Conservation (phyloP, 371 early-diverging fungal species). For the Mucor piriformis region DNA sequence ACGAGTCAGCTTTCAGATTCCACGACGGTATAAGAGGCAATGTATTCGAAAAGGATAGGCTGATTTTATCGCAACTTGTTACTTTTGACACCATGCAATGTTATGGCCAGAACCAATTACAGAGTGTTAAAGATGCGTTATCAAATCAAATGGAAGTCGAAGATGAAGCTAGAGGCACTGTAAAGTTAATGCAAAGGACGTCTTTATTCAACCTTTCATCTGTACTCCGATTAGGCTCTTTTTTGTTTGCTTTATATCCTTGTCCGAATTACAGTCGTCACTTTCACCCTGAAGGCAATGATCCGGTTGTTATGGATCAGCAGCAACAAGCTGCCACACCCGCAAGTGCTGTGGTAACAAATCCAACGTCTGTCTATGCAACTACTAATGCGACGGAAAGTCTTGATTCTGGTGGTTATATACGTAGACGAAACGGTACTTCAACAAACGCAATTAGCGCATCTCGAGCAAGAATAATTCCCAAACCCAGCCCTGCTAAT, state of each 20-base stretch:
- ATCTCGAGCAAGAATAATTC: constrained; percentile 17
- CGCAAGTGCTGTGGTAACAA: not conserved
- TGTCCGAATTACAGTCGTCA: constrained; percentile 41
- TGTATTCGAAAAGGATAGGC: constrained; percentile 56
- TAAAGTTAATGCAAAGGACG: constrained; percentile 22
- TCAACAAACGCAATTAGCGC: not conserved
- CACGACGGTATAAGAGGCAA: constrained; percentile 30
- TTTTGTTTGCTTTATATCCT: constrained; percentile 44
- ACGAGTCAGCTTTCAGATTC: constrained; percentile 12
- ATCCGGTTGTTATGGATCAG: not conserved
- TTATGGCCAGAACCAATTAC: constrained; percentile 39
- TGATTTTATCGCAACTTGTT: constrained; percentile 60
- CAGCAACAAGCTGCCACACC: constrained; percentile 4
- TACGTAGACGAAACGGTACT: not conserved
- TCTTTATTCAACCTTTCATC: constrained; percentile 45
- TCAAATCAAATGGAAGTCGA: constrained; percentile 2
- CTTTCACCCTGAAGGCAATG: constrained; percentile 18
- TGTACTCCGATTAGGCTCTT: constrained; percentile 40
- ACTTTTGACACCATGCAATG: constrained; percentile 75
- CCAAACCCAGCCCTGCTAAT: constrained; percentile 27
- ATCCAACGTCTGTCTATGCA: not conserved
- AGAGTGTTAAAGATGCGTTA: constrained; percentile 10
- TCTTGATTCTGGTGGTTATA: not conserved
- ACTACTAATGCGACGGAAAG: not conserved
- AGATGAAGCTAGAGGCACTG: constrained; percentile 23